Evolutionary conservation across 805 yeast species (phyloP).

Genomic region (Suhomyces pyralidae): DNA sequence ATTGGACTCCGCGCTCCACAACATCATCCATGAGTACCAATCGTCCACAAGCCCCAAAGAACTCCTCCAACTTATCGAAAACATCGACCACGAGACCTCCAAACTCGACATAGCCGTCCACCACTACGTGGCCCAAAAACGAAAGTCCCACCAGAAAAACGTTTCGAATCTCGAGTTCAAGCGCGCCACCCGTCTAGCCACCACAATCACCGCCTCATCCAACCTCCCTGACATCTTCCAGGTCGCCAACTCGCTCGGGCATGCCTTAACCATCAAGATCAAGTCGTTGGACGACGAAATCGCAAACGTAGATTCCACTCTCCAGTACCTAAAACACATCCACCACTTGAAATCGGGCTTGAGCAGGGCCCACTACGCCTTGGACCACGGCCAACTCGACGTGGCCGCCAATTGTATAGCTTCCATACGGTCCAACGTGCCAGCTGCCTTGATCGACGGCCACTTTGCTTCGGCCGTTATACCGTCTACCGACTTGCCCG

Average conservation of each 20-base stretch:
- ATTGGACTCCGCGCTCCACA: not conserved
- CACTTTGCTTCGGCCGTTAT: slow-evolving; percentile 75
- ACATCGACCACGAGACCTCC: slow-evolving; percentile 26
- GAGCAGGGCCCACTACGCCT: slow-evolving; percentile 62
- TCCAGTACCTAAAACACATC: slow-evolving; percentile 62
- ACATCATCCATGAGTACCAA: slow-evolving; percentile 3
- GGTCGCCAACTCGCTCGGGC: slow-evolving; percentile 63
- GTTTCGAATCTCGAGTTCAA: slow-evolving; percentile 53
- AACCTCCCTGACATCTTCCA: slow-evolving; percentile 52
- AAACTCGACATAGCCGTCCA: slow-evolving; percentile 25
- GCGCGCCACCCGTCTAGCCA: slow-evolving; percentile 57
- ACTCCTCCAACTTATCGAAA: slow-evolving; percentile 20
- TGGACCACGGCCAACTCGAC: slow-evolving; percentile 67
- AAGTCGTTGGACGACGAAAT: slow-evolving; percentile 69
- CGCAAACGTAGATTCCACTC: slow-evolving; percentile 57
- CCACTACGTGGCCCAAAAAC: slow-evolving; percentile 21
- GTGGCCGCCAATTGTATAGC: slow-evolving; percentile 71
- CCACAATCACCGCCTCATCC: slow-evolving; percentile 56
- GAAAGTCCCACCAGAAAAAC: slow-evolving; percentile 33
- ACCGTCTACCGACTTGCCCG: slow-evolving; percentile 85
- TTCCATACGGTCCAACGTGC: slow-evolving; percentile 42
- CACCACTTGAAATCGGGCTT: slow-evolving; percentile 65
- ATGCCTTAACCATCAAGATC: slow-evolving; percentile 65
- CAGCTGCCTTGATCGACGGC: slow-evolving; percentile 53
- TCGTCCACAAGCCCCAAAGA: slow-evolving; percentile 29